phyloP scores from a whole-genome alignment of 805 yeast genomes.

The Dipodascopsis tothii region DNA sequence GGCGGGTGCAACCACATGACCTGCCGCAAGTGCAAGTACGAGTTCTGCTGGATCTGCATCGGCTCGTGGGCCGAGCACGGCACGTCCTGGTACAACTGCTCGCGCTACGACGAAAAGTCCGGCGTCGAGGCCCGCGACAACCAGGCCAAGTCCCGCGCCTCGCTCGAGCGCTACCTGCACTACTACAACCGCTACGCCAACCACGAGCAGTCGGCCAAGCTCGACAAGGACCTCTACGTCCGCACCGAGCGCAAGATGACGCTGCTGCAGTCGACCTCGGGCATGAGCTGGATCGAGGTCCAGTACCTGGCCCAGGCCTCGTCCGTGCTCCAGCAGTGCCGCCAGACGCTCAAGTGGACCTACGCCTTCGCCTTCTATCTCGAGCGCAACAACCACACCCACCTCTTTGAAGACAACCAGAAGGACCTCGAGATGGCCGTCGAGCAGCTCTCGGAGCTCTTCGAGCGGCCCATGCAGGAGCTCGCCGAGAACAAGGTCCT shows the following conservation, averaged over 20 bases:
- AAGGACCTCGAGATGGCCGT: slow-evolving; percentile 55
- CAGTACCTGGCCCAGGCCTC: slow-evolving; percentile 75
- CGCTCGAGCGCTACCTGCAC: slow-evolving; percentile 61
- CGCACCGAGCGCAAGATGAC: slow-evolving; percentile 58
- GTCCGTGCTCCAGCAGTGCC: slow-evolving; percentile 53
- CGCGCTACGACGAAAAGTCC: slow-evolving; percentile 44
- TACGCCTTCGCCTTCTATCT: slow-evolving; percentile 73
- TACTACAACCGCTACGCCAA: slow-evolving; percentile 66
- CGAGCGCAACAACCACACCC: slow-evolving; percentile 43
- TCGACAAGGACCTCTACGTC: slow-evolving; percentile 59
- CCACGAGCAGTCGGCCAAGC: slow-evolving; percentile 68
- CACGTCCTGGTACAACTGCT: slow-evolving; percentile 58
- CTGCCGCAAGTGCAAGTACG: slow-evolving; percentile 65
- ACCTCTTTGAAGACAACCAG: slow-evolving; percentile 66
- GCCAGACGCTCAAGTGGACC: slow-evolving; percentile 83
- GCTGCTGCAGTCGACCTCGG: slow-evolving; percentile 53
- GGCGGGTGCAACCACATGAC: slow-evolving; percentile 98
- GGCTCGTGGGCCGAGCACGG: slow-evolving; percentile 70
- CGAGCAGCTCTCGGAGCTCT: slow-evolving; percentile 58
- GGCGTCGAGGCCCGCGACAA: slow-evolving; percentile 35
- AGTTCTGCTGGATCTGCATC: slow-evolving; percentile 92
- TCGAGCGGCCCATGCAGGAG: slow-evolving; percentile 37
- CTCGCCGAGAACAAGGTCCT: slow-evolving; percentile 36
- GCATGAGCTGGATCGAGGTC: slow-evolving; percentile 78
- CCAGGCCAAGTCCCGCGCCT: slow-evolving; percentile 40